phyloP scores from a whole-genome alignment of 228 moss, liverwort and hornwort species.

The Sphagnum magellanicum region DNA sequence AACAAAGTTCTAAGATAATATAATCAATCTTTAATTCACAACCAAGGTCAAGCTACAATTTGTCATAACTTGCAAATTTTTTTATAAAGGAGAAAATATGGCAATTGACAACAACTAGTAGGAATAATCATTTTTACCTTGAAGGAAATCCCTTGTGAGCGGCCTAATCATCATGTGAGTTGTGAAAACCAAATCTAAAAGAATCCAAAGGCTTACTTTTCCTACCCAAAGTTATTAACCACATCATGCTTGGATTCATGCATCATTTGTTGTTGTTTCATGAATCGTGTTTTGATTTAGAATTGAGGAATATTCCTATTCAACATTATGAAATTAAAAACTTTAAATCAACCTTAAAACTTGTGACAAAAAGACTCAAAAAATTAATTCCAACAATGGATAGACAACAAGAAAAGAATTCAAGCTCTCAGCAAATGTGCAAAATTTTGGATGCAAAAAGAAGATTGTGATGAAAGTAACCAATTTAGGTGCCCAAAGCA shows the following conservation, averaged over 20 bases:
- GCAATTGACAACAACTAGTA: too few relatives aligned
- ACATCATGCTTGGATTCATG: constrained; percentile 14
- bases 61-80: too few relatives aligned
- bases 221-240: constrained; percentile 48
- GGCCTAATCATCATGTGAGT: constrained; percentile 52
- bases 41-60: too few relatives aligned
- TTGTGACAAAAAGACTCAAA: not conserved
- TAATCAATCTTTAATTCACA: too few relatives aligned
- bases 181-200: constrained; percentile 50
- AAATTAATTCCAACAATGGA: constrained; percentile 76
- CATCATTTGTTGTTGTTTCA: constrained; percentile 59
- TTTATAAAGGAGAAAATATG: too few relatives aligned
- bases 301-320: constrained; percentile 17
- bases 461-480: constrained; percentile 91
- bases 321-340: too few relatives aligned
- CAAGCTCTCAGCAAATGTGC: constrained; percentile 50
- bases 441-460: constrained; percentile 65
- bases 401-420: constrained; percentile 53
- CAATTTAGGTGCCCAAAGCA: not conserved
- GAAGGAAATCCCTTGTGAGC: constrained; percentile 56
- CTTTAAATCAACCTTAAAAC: too few relatives aligned
- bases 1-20: too few relatives aligned
- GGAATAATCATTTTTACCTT: constrained; percentile 32
- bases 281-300: constrained; percentile 53
- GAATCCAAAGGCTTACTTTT: constrained; percentile 49